Evolutionary conservation across 1,139 yeast species (phyloP), one percentile per base, ranked within the genome.

Genomic region (Candida labiduridarum): DNA sequence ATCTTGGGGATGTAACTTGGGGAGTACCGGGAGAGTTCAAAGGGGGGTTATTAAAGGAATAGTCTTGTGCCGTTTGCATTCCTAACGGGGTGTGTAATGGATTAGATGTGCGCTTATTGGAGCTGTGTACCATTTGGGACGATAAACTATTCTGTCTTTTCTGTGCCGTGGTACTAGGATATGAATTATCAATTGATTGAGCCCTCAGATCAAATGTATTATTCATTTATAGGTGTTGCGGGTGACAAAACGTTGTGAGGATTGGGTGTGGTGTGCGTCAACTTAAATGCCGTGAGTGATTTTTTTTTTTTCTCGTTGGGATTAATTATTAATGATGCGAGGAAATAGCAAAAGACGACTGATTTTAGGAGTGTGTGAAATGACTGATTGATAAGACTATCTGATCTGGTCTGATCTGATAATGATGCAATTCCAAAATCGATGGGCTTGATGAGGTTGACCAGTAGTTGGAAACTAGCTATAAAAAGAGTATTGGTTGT

Each of bases 111-210:
- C 79, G 60, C 52, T 74, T 74, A 56, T 66, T 69, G 46, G 76
- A 63, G 52, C 67, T 68, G 49, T 66, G 65, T 46, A 64, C 61
- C 65, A 69, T 59, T 52, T 68, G 67, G 47, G 69, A 69, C 15
- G 76, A 67, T 58, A 71, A 61, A 59, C 77, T 72, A 53, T 65
- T 72, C 53, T 74, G 79, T 52, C 79, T 70, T 56, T 74, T 74
- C 53, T 72, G 78, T 50, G 68, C 72, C 27, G 49, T 25, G 15
- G 51, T 25, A 8, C 22, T 27, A 33, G 45, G 46, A 29, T 49
- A 49, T 31, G 47, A 33, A 46, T 34, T 44, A 44, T 49, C 46
- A 35, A 46, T 43, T 46, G 52, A 34, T 22, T 46, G 47, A 34
- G 44, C 14, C 45, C 47, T 43, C 49, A 40, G 52, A 49, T 49